Percentiles rank a stretch among this genome's conserved stretches.
These are phyloP conservation scores for Plasmodium blacklocki DNA, from an alignment of 169 alveolate species.

Conservation along the genomic window DNA sequence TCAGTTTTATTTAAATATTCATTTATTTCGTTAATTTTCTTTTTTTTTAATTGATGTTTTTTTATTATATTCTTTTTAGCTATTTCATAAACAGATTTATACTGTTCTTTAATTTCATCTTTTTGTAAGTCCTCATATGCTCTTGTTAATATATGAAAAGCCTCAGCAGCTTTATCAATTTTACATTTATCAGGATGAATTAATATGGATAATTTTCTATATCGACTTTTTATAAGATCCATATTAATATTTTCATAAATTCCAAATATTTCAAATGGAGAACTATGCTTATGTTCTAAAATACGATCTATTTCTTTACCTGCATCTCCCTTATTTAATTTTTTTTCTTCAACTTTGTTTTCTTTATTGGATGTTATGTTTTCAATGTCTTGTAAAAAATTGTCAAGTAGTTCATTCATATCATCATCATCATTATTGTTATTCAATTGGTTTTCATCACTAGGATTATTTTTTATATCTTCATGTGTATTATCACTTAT, in stretches of 20 bases:
- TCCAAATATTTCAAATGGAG: slow-evolving; percentile 73
- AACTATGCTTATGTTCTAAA: slow-evolving; percentile 56
- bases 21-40: slow-evolving; percentile 76
- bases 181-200: slow-evolving; percentile 95
- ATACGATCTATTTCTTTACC: slow-evolving; percentile 55
- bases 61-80: slow-evolving; percentile 86
- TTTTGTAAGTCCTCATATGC: slow-evolving; percentile 88
- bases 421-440: slow-evolving; percentile 17
- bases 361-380: slow-evolving; percentile 35
- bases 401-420: slow-evolving; percentile 50
- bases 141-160: slow-evolving; percentile 88
- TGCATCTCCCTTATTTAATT: slow-evolving; percentile 53
- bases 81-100: slow-evolving; percentile 86
- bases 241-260: slow-evolving; percentile 43
- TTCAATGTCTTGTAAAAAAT: slow-evolving; percentile 64
- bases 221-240: slow-evolving; percentile 79
- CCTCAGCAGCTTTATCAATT: slow-evolving; percentile 91
- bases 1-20: slow-evolving; percentile 68
- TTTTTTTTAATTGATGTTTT: slow-evolving; percentile 77
- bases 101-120: slow-evolving; percentile 86
- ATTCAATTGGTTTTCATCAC: background rate
- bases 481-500: slow-evolving; percentile 8
- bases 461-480: background rate
- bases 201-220: slow-evolving; percentile 84
- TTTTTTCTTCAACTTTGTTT: slow-evolving; percentile 11